These are phyloP conservation scores for Cyberlindnera euphorbiiphila DNA, from an alignment of 805 yeast species.

Conservation along the genomic window DNA sequence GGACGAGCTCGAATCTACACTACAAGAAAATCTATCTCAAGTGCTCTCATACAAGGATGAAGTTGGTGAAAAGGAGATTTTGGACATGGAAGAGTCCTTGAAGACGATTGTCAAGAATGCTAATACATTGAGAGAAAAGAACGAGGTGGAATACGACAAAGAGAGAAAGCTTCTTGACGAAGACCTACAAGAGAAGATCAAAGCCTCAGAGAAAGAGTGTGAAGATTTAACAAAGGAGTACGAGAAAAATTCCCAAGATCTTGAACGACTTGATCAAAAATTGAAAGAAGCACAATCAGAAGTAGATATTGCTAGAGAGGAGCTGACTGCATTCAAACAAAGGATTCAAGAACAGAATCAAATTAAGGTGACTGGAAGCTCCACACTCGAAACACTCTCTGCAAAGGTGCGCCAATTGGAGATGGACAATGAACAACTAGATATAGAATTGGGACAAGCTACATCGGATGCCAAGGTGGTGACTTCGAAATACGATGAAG, in stretches of 20 bases:
- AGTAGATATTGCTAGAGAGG: slow-evolving; percentile 4
- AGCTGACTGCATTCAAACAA: not conserved
- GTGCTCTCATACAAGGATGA: slow-evolving; percentile 24
- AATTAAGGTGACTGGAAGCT: not conserved
- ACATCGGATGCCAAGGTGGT: slow-evolving; percentile 23
- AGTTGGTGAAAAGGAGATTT: slow-evolving; percentile 16
- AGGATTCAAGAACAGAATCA: slow-evolving; percentile 4
- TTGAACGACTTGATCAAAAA: slow-evolving; percentile 17
- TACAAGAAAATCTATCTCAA: slow-evolving; percentile 28
- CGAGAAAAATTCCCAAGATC: slow-evolving; percentile 26
- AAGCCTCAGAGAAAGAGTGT: slow-evolving; percentile 24
- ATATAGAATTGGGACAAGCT: slow-evolving; percentile 22
- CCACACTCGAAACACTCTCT: not conserved
- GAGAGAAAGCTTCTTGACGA: slow-evolving; percentile 3
- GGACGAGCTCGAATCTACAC: slow-evolving; percentile 30
- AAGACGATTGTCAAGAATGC: slow-evolving; percentile 7
- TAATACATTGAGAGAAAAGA: slow-evolving; percentile 1
- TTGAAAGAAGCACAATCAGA: not conserved
- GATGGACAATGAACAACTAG: slow-evolving; percentile 24
- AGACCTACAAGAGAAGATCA: not conserved
- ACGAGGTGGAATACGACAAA: slow-evolving; percentile 1
- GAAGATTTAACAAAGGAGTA: slow-evolving; percentile 28
- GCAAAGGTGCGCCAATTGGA: too few relatives aligned
- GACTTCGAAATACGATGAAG: slow-evolving; percentile 22
- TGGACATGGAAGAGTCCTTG: slow-evolving; percentile 16